Base-by-base conservation (phyloP, 2,329 filamentous ascomycete genomes). In the Pseudogymnoascus pannorum region DNA sequence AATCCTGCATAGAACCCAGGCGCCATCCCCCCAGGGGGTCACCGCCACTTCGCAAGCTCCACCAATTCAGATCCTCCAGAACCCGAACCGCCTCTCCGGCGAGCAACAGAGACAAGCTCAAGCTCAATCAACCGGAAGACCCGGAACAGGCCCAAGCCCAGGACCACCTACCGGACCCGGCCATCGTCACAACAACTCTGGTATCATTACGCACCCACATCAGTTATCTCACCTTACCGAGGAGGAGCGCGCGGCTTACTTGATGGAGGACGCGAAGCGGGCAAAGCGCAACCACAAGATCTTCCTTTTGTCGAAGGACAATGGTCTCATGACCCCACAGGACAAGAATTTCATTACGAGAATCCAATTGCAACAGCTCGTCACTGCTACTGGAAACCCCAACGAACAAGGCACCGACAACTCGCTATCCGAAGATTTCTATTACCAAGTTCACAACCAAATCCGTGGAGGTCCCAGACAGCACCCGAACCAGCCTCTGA, bases 321-420 rank as follows among this genome's bases (percentile, higher is more conserved):
- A 99, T 71, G 94, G 94, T 22, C 77, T 99, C 64, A 99, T 99
- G 94, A 99, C 94, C 3, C 94, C 94, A 0, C 93, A 97, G 72
- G 94, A 99, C 76, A 99, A 99, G 81, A 99, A 97, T 73, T 99
- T 97, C 75, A 96, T 99, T 67, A 97, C 94, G 4, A 87, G 94
- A 16, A 99, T 99, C 66, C 94, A 99, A 73, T 81, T 99, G 59
- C 94, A 99, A 76, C 94, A 99, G 73, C 83, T 99, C 35, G 91
- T 99, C 60, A 87, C 93, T 9, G 92, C 94, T 7, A 96, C 92
- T 22, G 93, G 93, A 8, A 94, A 92, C 69, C 83, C 92, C 3
- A 87, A 87, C 60, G 92, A 96, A 64, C 83, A 87, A 51, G 88
- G 88, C 51, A 85, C 86, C 0, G 92, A 97, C 71, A 85, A 91